Evolutionary conservation across 2,329 filamentous ascomycete genomes (phyloP).

Genomic region (Alternaria sp.): DNA sequence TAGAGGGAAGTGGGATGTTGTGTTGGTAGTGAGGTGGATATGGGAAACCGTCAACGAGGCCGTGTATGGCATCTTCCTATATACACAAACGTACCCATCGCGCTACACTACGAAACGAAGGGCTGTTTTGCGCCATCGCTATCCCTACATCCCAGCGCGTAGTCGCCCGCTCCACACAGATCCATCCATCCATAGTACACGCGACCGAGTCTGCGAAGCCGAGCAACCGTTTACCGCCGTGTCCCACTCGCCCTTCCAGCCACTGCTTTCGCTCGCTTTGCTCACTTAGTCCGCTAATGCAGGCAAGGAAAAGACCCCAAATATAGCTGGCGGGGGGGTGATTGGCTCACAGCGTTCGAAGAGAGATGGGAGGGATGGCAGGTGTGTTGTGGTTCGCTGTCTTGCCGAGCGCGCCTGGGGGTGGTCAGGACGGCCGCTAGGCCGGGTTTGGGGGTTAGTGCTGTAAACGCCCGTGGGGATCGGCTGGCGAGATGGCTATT

Average conservation of each 20-base stretch:
- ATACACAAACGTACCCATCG: background rate
- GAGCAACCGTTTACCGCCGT: constrained; percentile 14
- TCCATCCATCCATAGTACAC: background rate
- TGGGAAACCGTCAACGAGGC: background rate
- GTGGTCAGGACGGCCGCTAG: background rate
- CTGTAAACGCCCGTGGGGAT: constrained; percentile 3
- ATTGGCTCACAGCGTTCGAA: constrained; percentile 10
- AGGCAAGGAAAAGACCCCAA: constrained; percentile 20
- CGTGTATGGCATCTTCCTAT: constrained; percentile 6
- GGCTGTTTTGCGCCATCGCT: background rate
- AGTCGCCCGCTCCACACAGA: background rate
- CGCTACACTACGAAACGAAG: background rate
- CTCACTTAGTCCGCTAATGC: background rate
- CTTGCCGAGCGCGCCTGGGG: constrained; percentile 19
- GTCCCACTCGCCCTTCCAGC: constrained; percentile 11
- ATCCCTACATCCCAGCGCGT: constrained; percentile 7
- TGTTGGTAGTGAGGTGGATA: background rate
- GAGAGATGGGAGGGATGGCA: background rate
- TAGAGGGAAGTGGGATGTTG: background rate
- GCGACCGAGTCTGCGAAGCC: background rate
- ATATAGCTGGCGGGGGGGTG: constrained; percentile 18
- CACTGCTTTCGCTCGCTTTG: background rate
- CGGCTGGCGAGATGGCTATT: constrained; percentile 3
- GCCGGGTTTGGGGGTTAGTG: background rate
- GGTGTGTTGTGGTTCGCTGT: constrained; percentile 14